phyloP scores from a whole-genome alignment of 1,139 yeast genomes.

The Sugiyamaella pinicola region DNA sequence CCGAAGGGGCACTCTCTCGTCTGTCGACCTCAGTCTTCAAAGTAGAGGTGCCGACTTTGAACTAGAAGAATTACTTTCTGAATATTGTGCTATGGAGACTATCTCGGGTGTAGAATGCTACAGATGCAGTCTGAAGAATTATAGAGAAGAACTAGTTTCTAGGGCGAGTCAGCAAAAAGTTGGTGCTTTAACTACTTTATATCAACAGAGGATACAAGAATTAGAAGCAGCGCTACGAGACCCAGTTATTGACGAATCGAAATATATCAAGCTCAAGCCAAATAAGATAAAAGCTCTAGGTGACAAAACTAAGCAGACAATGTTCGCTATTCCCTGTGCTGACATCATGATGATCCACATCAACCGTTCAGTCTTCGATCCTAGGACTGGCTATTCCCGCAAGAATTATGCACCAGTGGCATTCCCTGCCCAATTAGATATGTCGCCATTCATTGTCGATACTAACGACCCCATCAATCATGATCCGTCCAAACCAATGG shows the following conservation, averaged over 20 bases:
- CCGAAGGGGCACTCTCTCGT: slow-evolving; percentile 77
- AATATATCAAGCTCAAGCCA: slow-evolving; percentile 71
- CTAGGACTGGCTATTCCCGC: slow-evolving; percentile 76
- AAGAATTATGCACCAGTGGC: slow-evolving; percentile 82
- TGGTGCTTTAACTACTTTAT: slow-evolving; percentile 42
- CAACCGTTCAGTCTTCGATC: slow-evolving; percentile 90
- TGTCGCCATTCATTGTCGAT: slow-evolving; percentile 70
- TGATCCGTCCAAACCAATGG: slow-evolving; percentile 77
- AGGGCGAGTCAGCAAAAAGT: slow-evolving; percentile 17
- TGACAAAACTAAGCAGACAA: slow-evolving; percentile 79
- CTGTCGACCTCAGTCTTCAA: slow-evolving; percentile 69
- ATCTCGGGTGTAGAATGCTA: slow-evolving; percentile 93
- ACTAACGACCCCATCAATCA: slow-evolving; percentile 57
- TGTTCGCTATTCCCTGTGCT: slow-evolving; percentile 74
- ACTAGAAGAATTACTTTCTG: slow-evolving; percentile 60
- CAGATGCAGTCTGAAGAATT: slow-evolving; percentile 76
- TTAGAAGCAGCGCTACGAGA: slow-evolving; percentile 61
- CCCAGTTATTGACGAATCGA: slow-evolving; percentile 77
- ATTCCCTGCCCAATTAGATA: slow-evolving; percentile 67
- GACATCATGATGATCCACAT: slow-evolving; percentile 82
- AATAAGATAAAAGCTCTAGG: slow-evolving; percentile 75
- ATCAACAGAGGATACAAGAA: slow-evolving; percentile 54
- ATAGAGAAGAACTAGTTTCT: slow-evolving; percentile 54
- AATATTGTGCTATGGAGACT: slow-evolving; percentile 79
- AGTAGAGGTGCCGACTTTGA: slow-evolving; percentile 38